Evolutionary conservation across 108 stramenopile genomes (phyloP).

Genomic region (Nitzschia putrida): DNA sequence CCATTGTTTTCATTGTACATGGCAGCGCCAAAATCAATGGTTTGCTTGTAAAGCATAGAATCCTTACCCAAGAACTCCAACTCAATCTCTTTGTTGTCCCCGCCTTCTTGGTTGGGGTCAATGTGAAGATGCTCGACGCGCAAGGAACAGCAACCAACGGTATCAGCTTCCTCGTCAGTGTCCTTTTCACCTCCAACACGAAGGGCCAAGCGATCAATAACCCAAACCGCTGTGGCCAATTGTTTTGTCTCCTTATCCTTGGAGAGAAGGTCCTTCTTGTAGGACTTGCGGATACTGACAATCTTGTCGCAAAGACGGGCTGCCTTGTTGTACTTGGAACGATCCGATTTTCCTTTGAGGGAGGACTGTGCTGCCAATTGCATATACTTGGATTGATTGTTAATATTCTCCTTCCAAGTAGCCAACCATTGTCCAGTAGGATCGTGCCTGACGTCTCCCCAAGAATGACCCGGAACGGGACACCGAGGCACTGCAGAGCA

Average conservation of each 20-base stretch:
- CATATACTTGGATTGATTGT: slow-evolving; percentile 96
- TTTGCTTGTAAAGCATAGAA: slow-evolving; percentile 99
- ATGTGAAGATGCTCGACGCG: slow-evolving; percentile 98
- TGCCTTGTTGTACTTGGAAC: slow-evolving; percentile 98
- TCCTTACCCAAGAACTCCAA: slow-evolving; percentile 99
- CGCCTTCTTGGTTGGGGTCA: slow-evolving; percentile 81
- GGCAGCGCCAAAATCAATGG: slow-evolving; percentile 91
- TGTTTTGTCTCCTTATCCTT: slow-evolving; percentile 83
- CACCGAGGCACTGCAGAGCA: slow-evolving; percentile 89
- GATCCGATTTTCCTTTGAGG: slow-evolving; percentile 98
- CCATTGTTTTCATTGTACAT: slow-evolving; percentile 86
- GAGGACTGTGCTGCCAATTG: slow-evolving; percentile 94
- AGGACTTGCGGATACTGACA: slow-evolving; percentile 89
- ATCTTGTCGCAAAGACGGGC: slow-evolving; percentile 95
- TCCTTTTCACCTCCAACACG: slow-evolving; percentile 99
- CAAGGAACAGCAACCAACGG: slow-evolving; percentile 99
- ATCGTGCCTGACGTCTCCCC: slow-evolving; percentile 95
- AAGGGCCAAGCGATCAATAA: slow-evolving; percentile 98
- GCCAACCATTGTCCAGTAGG: slow-evolving; percentile 97
- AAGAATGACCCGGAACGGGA: slow-evolving; percentile 92
- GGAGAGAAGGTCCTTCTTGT: slow-evolving; percentile 83
- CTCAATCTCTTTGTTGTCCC: slow-evolving; percentile 89
- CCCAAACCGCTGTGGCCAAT: slow-evolving; percentile 99
- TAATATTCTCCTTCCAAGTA: slow-evolving; percentile 98
- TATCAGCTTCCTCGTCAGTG: slow-evolving; percentile 99